Percentiles rank a stretch among this genome's conserved stretches.
phyloP scores from a whole-genome alignment of 768 basidiomycete species.

The Xerocomellus chrysenteron region DNA sequence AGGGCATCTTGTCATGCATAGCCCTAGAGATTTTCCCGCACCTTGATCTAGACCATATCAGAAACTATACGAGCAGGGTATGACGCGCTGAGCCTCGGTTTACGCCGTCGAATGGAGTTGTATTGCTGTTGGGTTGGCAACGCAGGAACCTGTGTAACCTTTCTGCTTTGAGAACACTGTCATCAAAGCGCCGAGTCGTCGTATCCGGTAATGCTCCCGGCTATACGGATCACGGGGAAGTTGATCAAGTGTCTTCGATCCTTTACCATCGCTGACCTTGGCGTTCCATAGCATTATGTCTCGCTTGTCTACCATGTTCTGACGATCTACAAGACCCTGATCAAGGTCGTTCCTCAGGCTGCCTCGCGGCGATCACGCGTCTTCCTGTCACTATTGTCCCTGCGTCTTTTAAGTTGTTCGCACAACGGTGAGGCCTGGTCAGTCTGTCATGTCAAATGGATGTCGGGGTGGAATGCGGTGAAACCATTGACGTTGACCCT shows the following conservation, averaged over 20 bases:
- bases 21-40: slow-evolving; percentile 34
- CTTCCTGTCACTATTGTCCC: not conserved
- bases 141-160: not conserved
- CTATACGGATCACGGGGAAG: not conserved
- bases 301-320: not conserved
- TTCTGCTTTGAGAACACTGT: not conserved
- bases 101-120: slow-evolving; percentile 25
- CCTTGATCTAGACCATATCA: slow-evolving; percentile 37
- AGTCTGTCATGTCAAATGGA: not conserved
- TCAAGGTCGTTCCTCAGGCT: not conserved
- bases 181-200: not conserved
- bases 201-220: not conserved
- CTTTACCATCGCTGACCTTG: not conserved
- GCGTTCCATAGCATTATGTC: not conserved
- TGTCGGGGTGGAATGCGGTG: not conserved
- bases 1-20: slow-evolving; percentile 23
- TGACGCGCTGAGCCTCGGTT: slow-evolving; percentile 36
- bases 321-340: not conserved
- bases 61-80: slow-evolving; percentile 31
- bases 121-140: not conserved
- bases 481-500: not conserved
- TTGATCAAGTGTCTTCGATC: not conserved
- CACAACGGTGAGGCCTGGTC: too few relatives aligned
- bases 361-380: not conserved
- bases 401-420: not conserved